Evolutionary conservation across 1,139 yeast species (phyloP).

Genomic region (Hansenula lynferdii): DNA sequence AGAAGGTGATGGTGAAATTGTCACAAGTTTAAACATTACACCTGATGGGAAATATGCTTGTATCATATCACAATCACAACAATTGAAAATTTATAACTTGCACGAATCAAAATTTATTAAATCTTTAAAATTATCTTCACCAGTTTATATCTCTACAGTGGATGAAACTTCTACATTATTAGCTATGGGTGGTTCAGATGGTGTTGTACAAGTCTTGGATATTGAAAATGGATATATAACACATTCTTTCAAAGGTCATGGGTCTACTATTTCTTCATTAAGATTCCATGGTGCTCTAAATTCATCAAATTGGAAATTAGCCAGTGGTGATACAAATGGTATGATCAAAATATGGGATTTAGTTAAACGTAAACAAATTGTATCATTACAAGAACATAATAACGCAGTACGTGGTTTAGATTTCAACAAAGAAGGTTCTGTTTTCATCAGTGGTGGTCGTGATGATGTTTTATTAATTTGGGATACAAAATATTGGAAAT

Average conservation of each 20-base stretch:
- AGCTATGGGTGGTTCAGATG: conserved; percentile 96
- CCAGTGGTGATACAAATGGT: conserved; percentile 91
- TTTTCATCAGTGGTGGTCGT: conserved; percentile 80
- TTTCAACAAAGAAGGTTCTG: conserved; percentile 48
- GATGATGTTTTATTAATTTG: conserved; percentile 70
- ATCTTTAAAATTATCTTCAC: conserved; percentile 61
- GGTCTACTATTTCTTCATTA: conserved; percentile 82
- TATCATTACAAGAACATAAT: conserved; percentile 67
- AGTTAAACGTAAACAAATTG: conserved; percentile 66
- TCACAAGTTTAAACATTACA: conserved; percentile 71
- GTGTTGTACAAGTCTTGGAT: conserved; percentile 89
- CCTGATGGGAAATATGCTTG: conserved; percentile 72
- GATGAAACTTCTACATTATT: conserved; percentile 82
- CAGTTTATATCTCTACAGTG: conserved; percentile 71
- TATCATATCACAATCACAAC: conserved; percentile 79
- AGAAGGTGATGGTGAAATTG: conserved; percentile 81
- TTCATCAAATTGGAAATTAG: conserved; percentile 69
- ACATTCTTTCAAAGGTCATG: conserved; percentile 91
- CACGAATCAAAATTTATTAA: conserved; percentile 40
- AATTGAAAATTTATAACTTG: conserved; percentile 55
- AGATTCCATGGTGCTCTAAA: conserved; percentile 70
- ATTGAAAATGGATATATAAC: conserved; percentile 84
- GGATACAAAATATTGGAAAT: conserved; percentile 45
- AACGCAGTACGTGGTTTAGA: conserved; percentile 86
- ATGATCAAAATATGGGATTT: conserved; percentile 85